Base-by-base conservation (phyloP, 805 yeast species). In the Wickerhamiella brachini region DNA sequence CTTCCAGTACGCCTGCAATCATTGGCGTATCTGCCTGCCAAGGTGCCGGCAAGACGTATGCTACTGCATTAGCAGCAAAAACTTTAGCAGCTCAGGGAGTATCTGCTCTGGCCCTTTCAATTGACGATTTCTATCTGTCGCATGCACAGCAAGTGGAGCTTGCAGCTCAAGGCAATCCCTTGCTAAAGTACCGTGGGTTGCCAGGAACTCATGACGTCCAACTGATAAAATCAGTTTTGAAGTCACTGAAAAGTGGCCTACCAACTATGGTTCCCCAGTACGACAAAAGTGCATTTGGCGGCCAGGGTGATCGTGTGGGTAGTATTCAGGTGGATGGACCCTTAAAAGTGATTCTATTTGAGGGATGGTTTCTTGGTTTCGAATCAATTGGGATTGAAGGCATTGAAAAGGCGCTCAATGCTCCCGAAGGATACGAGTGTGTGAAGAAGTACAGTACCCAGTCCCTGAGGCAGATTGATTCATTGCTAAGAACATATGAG, bases 341-440 rank as follows among this genome's bases (percentile, higher is more conserved):
- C 1, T 70, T 78, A 3, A 86, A 84, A 59, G 74, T 88, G 3
- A 73, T 90, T 2, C 65, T 90, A 1, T 71, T 93, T 42, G 98
- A 90, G 67, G 98, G 97, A 4, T 90, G 98, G 98, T 87, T 89
- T 68, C 74, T 79, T 22, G 97, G 97, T 1, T 90, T 79, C 62
- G 55, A 62, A 4, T 71, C 83, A 1, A 56, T 76, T 18, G 56
- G 65, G 1, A 57, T 64, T 24, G 55, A 55, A 7, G 37, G 18
- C 7, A 20, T 44, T 26, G 38, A 44, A 24, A 38, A 20, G 17
- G 38, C 44, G 10, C 45, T 48, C 29, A 22, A 49, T 20, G 21
- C 49, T 21, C 53, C 60, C 1, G 62, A 26, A 38, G 64, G 54
- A 57, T 61, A 49, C 49, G 54, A 45, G 20, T 17, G 20, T 58